Evolutionary conservation across 352 stramenopile species (phyloP).

Genomic region (Globisporangium nunn): DNA sequence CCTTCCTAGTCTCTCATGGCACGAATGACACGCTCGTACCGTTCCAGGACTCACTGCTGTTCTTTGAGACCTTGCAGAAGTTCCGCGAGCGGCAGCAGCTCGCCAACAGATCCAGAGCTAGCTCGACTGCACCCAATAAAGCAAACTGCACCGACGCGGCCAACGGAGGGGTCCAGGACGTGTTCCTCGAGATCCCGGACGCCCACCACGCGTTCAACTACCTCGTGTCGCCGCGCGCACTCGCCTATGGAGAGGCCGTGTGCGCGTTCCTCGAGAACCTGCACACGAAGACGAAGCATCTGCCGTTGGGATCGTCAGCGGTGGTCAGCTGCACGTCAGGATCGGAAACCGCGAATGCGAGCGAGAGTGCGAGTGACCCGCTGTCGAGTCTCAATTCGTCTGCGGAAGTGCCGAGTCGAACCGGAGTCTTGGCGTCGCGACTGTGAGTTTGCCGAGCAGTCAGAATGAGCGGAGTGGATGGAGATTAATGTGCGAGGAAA

Average conservation of each 20-base stretch:
- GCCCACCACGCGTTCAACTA: slow-evolving; percentile 76
- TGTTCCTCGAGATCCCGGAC: slow-evolving; percentile 54
- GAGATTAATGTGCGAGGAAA: too few relatives aligned
- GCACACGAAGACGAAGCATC: slow-evolving; percentile 33
- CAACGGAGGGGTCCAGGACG: slow-evolving; percentile 27
- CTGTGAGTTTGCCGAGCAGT: background rate
- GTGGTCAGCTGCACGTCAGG: background rate
- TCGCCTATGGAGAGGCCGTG: slow-evolving; percentile 63
- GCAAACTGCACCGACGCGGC: too few relatives aligned
- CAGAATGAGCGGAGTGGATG: too few relatives aligned
- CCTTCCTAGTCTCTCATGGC: slow-evolving; percentile 64
- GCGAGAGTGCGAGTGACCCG: background rate
- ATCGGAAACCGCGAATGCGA: too few relatives aligned
- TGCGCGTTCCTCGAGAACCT: slow-evolving; percentile 55
- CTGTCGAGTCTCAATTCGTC: background rate
- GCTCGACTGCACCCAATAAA: too few relatives aligned
- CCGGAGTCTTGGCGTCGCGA: background rate
- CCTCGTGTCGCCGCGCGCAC: slow-evolving; percentile 51
- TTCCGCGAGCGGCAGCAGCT: slow-evolving; percentile 9
- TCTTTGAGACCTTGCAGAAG: slow-evolving; percentile 36
- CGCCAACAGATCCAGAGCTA: background rate
- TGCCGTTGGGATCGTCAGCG: background rate
- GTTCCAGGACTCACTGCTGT: slow-evolving; percentile 60
- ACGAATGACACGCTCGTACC: slow-evolving; percentile 64
- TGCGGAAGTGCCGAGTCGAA: background rate